phyloP scores from a whole-genome alignment of 257 asterid species.

The Coffea eugenioides region DNA sequence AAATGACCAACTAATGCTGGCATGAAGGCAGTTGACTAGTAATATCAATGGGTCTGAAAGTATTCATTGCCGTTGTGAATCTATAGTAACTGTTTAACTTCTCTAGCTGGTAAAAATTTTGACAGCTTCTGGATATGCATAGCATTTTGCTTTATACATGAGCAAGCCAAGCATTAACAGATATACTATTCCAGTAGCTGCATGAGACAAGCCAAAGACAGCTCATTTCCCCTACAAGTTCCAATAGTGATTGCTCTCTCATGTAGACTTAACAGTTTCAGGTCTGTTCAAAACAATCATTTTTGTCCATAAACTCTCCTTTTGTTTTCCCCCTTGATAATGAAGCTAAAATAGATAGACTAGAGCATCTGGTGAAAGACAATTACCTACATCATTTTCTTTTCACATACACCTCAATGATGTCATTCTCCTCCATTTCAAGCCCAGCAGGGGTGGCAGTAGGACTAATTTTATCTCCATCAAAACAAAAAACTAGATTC shows the following conservation, averaged over 20 bases:
- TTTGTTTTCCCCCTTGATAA: no score
- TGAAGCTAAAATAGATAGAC: neutral
- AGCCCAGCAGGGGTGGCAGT: conserved; percentile 63
- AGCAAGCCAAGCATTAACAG: neutral
- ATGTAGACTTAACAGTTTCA: neutral
- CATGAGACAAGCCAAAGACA: neutral
- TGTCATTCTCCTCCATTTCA: conserved; percentile 88
- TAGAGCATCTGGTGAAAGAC: neutral
- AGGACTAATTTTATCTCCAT: conserved; percentile 76
- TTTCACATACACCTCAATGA: conserved; percentile 72
- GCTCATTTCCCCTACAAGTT: neutral
- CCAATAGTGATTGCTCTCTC: neutral
- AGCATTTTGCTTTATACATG: neutral
- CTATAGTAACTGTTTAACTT: neutral
- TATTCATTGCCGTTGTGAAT: neutral
- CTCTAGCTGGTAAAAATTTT: neutral
- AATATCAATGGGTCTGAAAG: neutral
- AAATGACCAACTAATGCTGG: neutral
- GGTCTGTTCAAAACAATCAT: neutral
- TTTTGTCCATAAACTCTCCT: neutral
- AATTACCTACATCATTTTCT: conserved; percentile 44
- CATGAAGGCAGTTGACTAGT: neutral
- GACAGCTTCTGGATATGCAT: neutral
- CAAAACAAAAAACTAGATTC: conserved; percentile 59
- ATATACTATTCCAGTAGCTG: neutral